phyloP scores from a whole-genome alignment of 2,329 filamentous ascomycete genomes.

The Trichoderma simmonsii region DNA sequence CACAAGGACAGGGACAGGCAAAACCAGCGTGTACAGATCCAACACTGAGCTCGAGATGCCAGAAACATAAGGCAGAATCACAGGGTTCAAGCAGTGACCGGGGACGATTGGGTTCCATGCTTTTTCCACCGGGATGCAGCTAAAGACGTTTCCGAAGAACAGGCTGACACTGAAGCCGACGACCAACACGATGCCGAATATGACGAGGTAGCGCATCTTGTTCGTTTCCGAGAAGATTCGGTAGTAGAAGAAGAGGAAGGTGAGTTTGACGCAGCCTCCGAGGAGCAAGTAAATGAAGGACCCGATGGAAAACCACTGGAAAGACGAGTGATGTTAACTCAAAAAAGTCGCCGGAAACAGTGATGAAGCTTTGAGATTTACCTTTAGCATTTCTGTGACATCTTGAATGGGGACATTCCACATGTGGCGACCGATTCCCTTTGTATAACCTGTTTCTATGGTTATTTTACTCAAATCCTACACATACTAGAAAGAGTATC shows the following conservation, averaged over 20 bases:
- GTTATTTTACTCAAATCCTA: not conserved
- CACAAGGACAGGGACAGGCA: not conserved
- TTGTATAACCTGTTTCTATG: not conserved
- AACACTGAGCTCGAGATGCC: not conserved
- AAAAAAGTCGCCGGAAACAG: not conserved
- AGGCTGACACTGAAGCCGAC: not conserved
- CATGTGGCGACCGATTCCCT: not conserved
- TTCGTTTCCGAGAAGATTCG: not conserved
- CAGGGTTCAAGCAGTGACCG: not conserved
- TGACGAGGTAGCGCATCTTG: not conserved
- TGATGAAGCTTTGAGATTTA: not conserved
- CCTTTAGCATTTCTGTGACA: not conserved
- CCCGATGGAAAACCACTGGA: not conserved
- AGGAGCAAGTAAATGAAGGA: not conserved
- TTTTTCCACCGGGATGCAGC: not conserved
- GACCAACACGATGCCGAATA: not conserved
- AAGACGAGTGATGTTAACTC: not conserved
- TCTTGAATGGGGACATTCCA: not conserved
- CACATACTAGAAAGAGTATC: not conserved
- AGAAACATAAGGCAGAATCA: not conserved
- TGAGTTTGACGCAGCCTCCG: not conserved
- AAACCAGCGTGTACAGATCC: not conserved
- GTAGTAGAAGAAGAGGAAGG: not conserved
- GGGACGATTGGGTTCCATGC: not conserved
- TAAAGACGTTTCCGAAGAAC: not conserved